Evolutionary conservation across 2,329 filamentous ascomycete species (phyloP), one percentile per base, ranked within the genome.

Genomic region (Macroventuria anomochaeta): DNA sequence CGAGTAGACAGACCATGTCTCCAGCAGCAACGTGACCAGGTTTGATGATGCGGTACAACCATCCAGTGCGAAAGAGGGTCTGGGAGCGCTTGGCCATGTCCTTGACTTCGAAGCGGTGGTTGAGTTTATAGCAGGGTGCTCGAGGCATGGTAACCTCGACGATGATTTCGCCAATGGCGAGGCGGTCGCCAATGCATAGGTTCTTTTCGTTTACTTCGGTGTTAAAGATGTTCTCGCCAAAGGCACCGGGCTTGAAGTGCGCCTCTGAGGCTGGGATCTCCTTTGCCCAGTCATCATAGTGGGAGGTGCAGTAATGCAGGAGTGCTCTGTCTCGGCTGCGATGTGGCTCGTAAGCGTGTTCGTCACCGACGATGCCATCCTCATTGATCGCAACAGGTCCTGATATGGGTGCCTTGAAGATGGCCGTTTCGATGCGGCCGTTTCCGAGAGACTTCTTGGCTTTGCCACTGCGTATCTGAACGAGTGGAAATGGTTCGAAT

Each of bases 61-160:
- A 89, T 0, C 86, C 86, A 0, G 85, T 88, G 1, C 85, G 80
- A 52, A 82, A 82, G 2, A 75, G 76, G 56, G 80, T 77, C 71
- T 83, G 86, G 0, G 84, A 83, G 17, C 79, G 75, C 0, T 81
- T 81, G 3, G 85, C 83, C 70, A 88, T 87, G 55, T 85, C 82
- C 62, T 83, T 84, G 8, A 87, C 74, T 28, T 81, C 78, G 68
- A 89, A 89, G 1, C 86, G 83, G 62, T 88, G 85, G 65, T 88
- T 89, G 7, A 89, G 79, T 66, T 88, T 89, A 75, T 83, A 88
- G 73, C 86, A 88, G 8, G 86, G 86, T 59, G 85, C 81, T 13
- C 86, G 79, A 0, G 86, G 86, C 20, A 87, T 74, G 57, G 80
- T 83, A 20, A 88, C 82, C 61, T 88, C 82, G 0, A 88, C 76